Evolutionary conservation across 176 grass and related monocot genomes (phyloP).

Genomic region (Bonia amplexicaulis): DNA sequence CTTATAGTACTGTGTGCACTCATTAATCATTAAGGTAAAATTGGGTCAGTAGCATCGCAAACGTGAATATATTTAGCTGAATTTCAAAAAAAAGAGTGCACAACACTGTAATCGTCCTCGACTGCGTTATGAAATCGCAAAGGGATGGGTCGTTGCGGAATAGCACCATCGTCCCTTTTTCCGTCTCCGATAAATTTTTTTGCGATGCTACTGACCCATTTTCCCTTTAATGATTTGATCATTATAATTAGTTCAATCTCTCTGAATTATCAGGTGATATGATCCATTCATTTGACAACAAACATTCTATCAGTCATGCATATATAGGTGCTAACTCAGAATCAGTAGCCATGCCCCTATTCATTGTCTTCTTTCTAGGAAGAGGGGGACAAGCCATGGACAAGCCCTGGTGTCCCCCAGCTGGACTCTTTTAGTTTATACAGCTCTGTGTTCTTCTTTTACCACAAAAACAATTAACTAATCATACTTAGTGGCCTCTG

Average conservation of each 20-base stretch:
- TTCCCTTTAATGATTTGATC: neutral
- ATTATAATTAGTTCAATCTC: neutral
- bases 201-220: no score
- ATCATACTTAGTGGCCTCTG: slow-evolving; percentile 1
- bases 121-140: no score
- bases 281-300: neutral
- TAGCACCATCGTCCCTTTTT: no score
- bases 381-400: slow-evolving; percentile 34
- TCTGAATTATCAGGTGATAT: neutral
- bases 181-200: no score
- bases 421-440: slow-evolving; percentile 33
- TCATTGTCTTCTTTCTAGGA: slow-evolving; percentile 33
- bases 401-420: slow-evolving; percentile 51
- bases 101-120: no score
- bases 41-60: no score
- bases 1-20: neutral
- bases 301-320: neutral
- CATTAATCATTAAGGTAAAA: neutral
- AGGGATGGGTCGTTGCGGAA: no score
- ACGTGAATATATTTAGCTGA: no score
- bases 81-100: no score
- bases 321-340: neutral
- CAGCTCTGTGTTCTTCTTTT: neutral
- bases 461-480: neutral
- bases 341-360: neutral